phyloP scores from a whole-genome alignment of 2,329 filamentous ascomycete genomes.

The Macrophomina pseudophaseolina region DNA sequence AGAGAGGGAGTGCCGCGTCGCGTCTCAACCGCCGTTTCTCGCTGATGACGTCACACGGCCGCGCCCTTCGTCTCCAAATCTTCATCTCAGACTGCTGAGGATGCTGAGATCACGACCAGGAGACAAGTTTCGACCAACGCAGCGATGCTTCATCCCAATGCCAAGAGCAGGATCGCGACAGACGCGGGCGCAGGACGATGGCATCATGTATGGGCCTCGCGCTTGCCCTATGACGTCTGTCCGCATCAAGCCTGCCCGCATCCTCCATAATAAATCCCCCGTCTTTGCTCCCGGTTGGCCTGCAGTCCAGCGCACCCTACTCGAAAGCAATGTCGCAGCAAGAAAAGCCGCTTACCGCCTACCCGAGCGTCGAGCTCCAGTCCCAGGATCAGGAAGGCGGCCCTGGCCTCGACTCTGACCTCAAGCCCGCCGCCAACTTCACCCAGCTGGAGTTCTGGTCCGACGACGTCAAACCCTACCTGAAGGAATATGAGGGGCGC shows the following conservation, averaged over 20 bases:
- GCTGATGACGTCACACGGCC: not conserved
- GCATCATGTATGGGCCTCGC: not conserved
- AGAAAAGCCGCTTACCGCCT: constrained; percentile 33
- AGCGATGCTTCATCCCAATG: not conserved
- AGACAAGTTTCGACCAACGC: not conserved
- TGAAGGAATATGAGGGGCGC: constrained; percentile 40
- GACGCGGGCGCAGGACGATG: not conserved
- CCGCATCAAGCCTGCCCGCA: not conserved
- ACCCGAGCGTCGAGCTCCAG: constrained; percentile 33
- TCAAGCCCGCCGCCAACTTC: constrained; percentile 39
- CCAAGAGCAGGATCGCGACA: not conserved
- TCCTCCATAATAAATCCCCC: not conserved
- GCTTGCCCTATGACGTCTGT: not conserved
- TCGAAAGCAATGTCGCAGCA: constrained; percentile 27
- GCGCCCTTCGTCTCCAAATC: not conserved
- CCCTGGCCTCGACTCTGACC: constrained; percentile 38
- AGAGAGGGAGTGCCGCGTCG: not conserved
- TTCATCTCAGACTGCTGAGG: not conserved
- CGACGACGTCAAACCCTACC: constrained; percentile 38
- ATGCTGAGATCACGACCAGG: not conserved
- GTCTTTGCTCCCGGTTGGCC: not conserved
- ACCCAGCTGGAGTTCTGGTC: constrained; percentile 41
- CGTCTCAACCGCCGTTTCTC: not conserved
- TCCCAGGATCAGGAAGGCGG: constrained; percentile 39
- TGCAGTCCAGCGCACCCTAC: not conserved